phyloP scores from a whole-genome alignment of 2,329 filamentous ascomycete species.

The Hyphodiscus sp. region DNA sequence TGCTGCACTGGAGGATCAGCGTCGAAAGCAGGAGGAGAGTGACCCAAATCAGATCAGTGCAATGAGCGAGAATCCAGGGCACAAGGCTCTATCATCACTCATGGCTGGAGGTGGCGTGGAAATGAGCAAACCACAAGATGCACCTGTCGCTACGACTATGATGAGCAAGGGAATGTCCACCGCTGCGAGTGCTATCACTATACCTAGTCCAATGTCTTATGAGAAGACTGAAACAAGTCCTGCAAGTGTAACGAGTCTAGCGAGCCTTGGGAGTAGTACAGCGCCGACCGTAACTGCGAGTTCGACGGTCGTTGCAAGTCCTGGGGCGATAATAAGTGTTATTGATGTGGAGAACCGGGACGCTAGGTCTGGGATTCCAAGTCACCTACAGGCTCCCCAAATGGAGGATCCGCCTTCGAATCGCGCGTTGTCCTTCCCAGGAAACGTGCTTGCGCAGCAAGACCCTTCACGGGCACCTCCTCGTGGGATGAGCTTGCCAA shows the following conservation, averaged over 20 bases:
- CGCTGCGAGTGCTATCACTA: constrained; percentile 26
- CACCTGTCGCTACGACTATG: constrained; percentile 30
- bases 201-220: constrained; percentile 23
- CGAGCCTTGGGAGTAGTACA: constrained; percentile 27
- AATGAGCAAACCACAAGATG: constrained; percentile 51
- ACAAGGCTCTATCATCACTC: constrained; percentile 46
- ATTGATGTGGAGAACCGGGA: constrained; percentile 24
- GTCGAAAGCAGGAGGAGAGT: constrained; percentile 41
- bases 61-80: constrained; percentile 48
- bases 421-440: constrained; percentile 28
- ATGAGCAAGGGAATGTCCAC: constrained; percentile 28
- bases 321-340: constrained; percentile 21
- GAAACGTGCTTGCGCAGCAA: constrained; percentile 23
- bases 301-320: constrained; percentile 27
- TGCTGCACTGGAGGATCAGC: constrained; percentile 48
- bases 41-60: constrained; percentile 33
- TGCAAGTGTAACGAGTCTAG: constrained; percentile 28
- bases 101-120: constrained; percentile 47
- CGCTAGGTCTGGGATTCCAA: constrained; percentile 9
- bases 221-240: constrained; percentile 27
- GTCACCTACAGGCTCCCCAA: constrained; percentile 17
- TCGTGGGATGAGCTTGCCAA: constrained; percentile 52
- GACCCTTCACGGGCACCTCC: constrained; percentile 28
- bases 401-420: constrained; percentile 22
- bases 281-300: constrained; percentile 29